Base-by-base conservation (phyloP, 495 filamentous ascomycete species). In the Penicillium dipodomyicola region DNA sequence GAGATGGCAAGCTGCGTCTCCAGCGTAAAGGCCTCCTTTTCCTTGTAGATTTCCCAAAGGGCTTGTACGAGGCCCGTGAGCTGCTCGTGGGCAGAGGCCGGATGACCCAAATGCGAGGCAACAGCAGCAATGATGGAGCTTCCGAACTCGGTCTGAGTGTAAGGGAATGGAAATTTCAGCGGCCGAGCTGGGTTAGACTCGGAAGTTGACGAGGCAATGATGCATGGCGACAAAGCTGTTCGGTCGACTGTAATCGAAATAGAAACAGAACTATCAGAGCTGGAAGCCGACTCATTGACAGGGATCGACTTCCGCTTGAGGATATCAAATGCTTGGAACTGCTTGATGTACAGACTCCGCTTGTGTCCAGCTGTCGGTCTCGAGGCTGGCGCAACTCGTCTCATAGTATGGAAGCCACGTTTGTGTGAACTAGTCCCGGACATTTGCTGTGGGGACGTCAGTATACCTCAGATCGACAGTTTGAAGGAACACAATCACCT, bases 231-330 rank as follows among this genome's bases (percentile, higher is more conserved):
- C 35, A 81, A 70, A 11, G 77, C 76, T 39, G 80, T 75, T 27
- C 90, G 81, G 67, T 91, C 85, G 51, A 92, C 71, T 29, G 82
- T 82, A 41, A 96, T 72, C 23, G 80, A 84, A 10, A 92, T 60
- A 50, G 73, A 73, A 39, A 39, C 1, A 39, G 22, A 82, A 65
- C 35, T 39, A 23, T 77, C 74, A 14, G 78, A 73, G 12, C 57
- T 65, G 56, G 62, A 73, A 59, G 46, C 60, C 44, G 55, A 65
- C 57, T 67, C 77, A 30, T 73, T 76, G 46, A 82, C 77, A 41
- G 72, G 69, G 45, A 87, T 70, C 4, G 74, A 75, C 45, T 70
- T 76, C 46, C 78, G 61, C 30, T 78, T 76, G 23, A 93, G 79
- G 42, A 91, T 76, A 20, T 82, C 75, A 54, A 84, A 72, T 5